phyloP scores from a whole-genome alignment of 1,284 basidiomycete species.

The Trichosporon coremiiforme region DNA sequence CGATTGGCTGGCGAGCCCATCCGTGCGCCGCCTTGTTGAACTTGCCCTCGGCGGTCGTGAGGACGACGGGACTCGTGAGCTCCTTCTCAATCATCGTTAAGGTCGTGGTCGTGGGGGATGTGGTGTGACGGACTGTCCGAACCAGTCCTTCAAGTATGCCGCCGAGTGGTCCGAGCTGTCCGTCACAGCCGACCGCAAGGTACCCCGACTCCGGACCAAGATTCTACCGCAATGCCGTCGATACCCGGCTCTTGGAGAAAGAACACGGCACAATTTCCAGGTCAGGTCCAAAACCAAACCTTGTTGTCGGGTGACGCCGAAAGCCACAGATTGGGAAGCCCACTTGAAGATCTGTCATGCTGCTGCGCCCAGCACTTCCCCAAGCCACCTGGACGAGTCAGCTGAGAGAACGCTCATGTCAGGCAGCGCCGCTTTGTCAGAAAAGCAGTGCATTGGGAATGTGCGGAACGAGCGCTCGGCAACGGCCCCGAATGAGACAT shows the following conservation, averaged over 20 bases:
- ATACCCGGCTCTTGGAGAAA: not conserved
- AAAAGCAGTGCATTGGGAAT: not conserved
- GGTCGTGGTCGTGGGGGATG: not conserved
- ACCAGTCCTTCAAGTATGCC: not conserved
- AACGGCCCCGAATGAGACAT: not conserved
- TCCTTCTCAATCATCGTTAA: constrained; percentile 20
- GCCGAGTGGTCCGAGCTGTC: too few species aligned
- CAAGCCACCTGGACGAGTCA: not conserved
- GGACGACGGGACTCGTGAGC: constrained; percentile 23
- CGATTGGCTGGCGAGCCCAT: constrained; percentile 26
- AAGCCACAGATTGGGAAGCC: not conserved
- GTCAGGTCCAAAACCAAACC: not conserved
- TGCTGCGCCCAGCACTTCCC: not conserved
- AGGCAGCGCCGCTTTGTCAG: not conserved
- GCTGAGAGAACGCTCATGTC: not conserved
- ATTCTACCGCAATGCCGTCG: not conserved
- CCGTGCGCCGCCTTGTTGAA: constrained; percentile 28
- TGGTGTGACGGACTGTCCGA: not conserved
- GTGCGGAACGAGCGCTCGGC: not conserved
- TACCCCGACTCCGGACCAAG: not conserved
- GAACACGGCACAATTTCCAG: not conserved
- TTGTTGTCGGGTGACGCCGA: constrained; percentile 3
- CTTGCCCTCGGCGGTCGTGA: constrained; percentile 20
- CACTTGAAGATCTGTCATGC: not conserved
- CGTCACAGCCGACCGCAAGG: not conserved